phyloP scores from a whole-genome alignment of 495 filamentous ascomycete genomes.

The Rhizodiscina lignyota region DNA sequence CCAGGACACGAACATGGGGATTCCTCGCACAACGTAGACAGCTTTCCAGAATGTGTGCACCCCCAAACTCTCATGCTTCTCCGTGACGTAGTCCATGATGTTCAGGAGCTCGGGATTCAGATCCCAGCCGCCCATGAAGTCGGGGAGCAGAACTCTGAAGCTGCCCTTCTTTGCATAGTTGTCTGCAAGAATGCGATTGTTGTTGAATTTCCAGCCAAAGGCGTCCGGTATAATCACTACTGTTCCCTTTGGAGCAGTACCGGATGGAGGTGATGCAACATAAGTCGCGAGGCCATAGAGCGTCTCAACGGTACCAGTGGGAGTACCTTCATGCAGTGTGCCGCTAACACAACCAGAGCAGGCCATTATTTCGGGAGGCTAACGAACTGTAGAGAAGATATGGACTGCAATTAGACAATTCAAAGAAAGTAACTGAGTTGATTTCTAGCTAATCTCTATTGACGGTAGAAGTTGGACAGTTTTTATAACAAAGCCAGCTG shows the following conservation, averaged over 20 bases:
- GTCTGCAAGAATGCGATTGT: constrained; percentile 17
- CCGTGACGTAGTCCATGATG: neutral
- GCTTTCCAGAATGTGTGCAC: constrained; percentile 7
- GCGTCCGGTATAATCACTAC: constrained; percentile 19
- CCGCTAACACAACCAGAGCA: neutral
- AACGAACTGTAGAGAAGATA: no score
- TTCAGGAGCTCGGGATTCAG: neutral
- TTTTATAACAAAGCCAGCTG: no score
- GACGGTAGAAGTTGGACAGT: no score
- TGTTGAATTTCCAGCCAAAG: constrained; percentile 15
- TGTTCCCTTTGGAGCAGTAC: constrained; percentile 11
- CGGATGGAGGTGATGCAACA: neutral
- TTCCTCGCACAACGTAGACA: constrained; percentile 6
- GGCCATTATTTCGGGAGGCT: no score
- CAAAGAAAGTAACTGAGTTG: no score
- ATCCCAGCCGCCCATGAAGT: constrained; percentile 10
- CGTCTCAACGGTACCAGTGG: neutral
- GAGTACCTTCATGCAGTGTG: neutral
- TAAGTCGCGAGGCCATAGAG: neutral
- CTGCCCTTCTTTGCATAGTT: constrained; percentile 12
- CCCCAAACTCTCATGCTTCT: constrained; percentile 3
- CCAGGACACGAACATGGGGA: constrained; percentile 7
- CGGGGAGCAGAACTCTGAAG: constrained; percentile 11
- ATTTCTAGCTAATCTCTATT: no score
- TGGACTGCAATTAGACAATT: no score